Evolutionary conservation across 768 basidiomycete species (phyloP), one percentile per base, ranked within the genome.

Genomic region (Kwoniella europaea): DNA sequence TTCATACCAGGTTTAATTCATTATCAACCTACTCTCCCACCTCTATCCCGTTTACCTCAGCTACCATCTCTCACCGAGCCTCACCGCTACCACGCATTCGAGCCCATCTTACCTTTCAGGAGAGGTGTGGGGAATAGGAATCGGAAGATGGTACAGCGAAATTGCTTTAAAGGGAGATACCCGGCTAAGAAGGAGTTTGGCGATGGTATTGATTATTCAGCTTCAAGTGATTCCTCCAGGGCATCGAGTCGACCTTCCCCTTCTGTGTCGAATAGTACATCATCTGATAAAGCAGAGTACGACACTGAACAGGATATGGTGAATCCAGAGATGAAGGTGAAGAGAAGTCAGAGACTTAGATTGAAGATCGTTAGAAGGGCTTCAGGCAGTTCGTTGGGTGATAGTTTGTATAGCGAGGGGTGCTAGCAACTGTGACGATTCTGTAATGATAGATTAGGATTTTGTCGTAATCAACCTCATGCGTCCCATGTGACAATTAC

Each of bases 1-100:
- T 81, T 79, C 58, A 75, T 79, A 13, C 79, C 79, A 10, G 78
- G 78, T 13, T 69, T 81, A 13, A 79, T 81, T 60, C 79, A 77
- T 61, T 65, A 71, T 13, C 74, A 72, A 15, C 50, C 65, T 9
- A 2, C 12, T 16, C 60, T 63, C 18, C 70, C 63, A 24, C 62
- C 63, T 27, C 20, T 54, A 5, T 57, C 62, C 16, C n/a, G 5
- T 3, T 55, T 69, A 22, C 62, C 62, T 12, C 35, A 53, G 18
- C 61, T 69, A 16, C 68, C 68, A 35, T 61, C 7, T 18, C 44
- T 50, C 24, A 42, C 56, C 5, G 1, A 57, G 10, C 53, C 61
- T 15, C 1, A 42, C 10, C 18, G 44, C 1, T 46, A 57, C 43
- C 35, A 56, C 4, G 42, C 54, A 13, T 27, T 46, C 18, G n/a